Conservation (phyloP, 495 filamentous ascomycete genomes). For the Durotheca rogersii region DNA sequence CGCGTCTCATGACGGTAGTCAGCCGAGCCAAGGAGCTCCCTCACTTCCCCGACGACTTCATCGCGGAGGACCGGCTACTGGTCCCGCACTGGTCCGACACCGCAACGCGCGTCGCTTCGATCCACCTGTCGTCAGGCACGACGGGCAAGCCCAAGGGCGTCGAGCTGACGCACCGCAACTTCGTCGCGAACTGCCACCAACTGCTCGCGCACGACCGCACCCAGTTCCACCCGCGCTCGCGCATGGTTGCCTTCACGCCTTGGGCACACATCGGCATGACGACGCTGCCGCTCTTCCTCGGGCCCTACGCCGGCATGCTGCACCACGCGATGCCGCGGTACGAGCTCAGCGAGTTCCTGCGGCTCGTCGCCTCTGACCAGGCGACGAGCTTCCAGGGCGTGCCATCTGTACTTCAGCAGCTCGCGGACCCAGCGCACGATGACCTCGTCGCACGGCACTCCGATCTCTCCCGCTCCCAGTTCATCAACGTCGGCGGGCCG, state of each 20-base stretch:
- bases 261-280: constrained; percentile 44
- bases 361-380: constrained; percentile 23
- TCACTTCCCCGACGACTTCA: constrained; percentile 30
- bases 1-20: constrained; percentile 25
- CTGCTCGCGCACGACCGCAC: constrained; percentile 35
- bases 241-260: constrained; percentile 41
- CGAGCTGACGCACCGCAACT: constrained; percentile 70
- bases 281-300: constrained; percentile 39
- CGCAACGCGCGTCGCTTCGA: constrained; percentile 21
- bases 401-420: constrained; percentile 29
- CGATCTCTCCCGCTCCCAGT: constrained; percentile 26
- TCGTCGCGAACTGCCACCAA: constrained; percentile 58
- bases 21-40: constrained; percentile 8
- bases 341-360: constrained; percentile 25
- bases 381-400: constrained; percentile 32
- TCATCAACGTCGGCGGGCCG: constrained; percentile 29
- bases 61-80: constrained; percentile 26
- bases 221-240: constrained; percentile 29
- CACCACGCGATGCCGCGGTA: constrained; percentile 35
- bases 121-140: constrained; percentile 54
- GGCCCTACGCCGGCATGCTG: constrained; percentile 32
- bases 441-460: constrained; percentile 18
- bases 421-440: constrained; percentile 29
- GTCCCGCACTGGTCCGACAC: constrained; percentile 40
- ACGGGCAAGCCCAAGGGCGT: constrained; percentile 79